A percentile compares a stretch with the other conserved stretches of the same genome.
phyloP scores from a whole-genome alignment of 2,329 filamentous ascomycete genomes.

The Fusarium xyrophilum region DNA sequence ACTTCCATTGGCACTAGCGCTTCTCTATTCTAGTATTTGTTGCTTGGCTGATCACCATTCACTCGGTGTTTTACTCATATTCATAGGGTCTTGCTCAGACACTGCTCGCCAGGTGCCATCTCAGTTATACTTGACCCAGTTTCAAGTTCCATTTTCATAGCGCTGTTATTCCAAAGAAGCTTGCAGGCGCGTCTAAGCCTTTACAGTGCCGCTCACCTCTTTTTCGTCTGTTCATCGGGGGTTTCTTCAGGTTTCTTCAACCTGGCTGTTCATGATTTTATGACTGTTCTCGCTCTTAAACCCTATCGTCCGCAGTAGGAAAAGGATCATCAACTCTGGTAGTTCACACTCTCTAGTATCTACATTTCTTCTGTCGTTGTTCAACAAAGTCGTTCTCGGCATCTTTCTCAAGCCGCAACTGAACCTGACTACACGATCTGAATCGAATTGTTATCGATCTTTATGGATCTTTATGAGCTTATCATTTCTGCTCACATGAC shows the following conservation, averaged over 20 bases:
- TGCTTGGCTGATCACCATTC: neutral
- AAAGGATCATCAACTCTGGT: fast-evolving
- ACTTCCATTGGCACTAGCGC: neutral
- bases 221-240: neutral
- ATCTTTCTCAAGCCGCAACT: neutral
- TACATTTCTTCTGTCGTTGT: neutral
- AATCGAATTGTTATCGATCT: fast-evolving
- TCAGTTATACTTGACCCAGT: neutral
- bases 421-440: fast-evolving
- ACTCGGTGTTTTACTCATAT: neutral
- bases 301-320: fast-evolving
- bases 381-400: fast-evolving
- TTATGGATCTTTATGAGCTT: fast-evolving
- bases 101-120: neutral
- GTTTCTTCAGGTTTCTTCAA: neutral
- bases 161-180: neutral
- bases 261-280: neutral
- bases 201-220: neutral
- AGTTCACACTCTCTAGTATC: no score
- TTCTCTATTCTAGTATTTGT: neutral
- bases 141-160: fast-evolving
- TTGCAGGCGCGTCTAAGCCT: fast-evolving
- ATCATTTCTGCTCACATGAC: fast-evolving
- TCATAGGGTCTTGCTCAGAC: neutral
- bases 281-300: fast-evolving